phyloP scores from a whole-genome alignment of 2,329 filamentous ascomycete genomes.

The Plenodomus biglobosus region DNA sequence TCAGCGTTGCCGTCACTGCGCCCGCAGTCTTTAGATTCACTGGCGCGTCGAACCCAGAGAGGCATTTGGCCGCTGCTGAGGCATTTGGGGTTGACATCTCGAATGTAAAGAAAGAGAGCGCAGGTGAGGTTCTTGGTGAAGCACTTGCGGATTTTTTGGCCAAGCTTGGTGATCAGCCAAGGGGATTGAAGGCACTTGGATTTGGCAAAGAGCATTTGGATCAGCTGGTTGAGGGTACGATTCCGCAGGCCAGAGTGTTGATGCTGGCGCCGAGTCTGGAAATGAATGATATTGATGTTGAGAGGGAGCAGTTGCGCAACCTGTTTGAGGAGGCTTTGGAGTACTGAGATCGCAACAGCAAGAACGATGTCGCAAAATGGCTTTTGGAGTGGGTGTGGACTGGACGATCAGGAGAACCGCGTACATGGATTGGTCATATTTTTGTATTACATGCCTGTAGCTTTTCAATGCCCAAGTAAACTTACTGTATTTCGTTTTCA shows the following conservation, averaged over 20 bases:
- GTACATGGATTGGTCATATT: too few species aligned
- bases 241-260: slow-evolving; percentile 86
- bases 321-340: slow-evolving; percentile 54
- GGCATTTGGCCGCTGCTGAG: slow-evolving; percentile 86
- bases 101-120: slow-evolving; percentile 84
- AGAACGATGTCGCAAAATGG: too few species aligned
- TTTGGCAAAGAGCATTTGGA: slow-evolving; percentile 77
- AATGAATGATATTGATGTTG: slow-evolving; percentile 48
- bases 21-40: slow-evolving; percentile 96
- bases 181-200: slow-evolving; percentile 79
- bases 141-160: slow-evolving; percentile 80
- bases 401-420: too few species aligned
- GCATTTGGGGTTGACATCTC: slow-evolving; percentile 87
- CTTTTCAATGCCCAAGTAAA: too few species aligned
- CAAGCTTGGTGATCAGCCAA: slow-evolving; percentile 84
- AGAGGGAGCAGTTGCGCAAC: slow-evolving; percentile 52
- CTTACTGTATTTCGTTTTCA: too few species aligned
- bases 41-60: slow-evolving; percentile 83
- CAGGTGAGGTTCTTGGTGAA: slow-evolving; percentile 83
- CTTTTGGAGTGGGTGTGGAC: too few species aligned
- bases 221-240: slow-evolving; percentile 85
- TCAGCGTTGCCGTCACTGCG: slow-evolving; percentile 90
- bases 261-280: slow-evolving; percentile 83
- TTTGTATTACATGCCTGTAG: too few species aligned
- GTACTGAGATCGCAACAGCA: slow-evolving; percentile 19